Conservation (phyloP, 2,329 filamentous ascomycete genomes). For the Fusarium aywerte region DNA sequence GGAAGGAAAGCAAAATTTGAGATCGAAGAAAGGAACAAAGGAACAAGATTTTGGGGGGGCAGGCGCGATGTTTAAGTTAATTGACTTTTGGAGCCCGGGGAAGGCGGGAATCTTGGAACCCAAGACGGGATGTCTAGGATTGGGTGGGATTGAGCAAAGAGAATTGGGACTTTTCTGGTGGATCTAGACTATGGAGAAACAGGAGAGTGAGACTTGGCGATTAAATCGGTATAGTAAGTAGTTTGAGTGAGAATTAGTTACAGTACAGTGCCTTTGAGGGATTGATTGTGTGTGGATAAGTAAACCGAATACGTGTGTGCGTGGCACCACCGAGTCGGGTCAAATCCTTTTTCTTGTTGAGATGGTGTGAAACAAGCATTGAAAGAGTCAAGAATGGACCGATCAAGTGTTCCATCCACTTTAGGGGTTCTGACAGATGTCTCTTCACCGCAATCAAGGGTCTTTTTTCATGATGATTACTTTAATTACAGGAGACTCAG, state of each 20-base stretch:
- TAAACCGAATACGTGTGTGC: constrained; percentile 22
- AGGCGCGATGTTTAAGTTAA: constrained; percentile 36
- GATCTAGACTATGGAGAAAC: constrained; percentile 14
- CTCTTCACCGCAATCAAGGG: neutral
- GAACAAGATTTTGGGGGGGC: constrained; percentile 23
- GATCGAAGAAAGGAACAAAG: constrained; percentile 16
- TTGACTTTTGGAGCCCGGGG: constrained; percentile 39
- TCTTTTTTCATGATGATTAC: neutral
- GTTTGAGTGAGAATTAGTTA: constrained; percentile 9
- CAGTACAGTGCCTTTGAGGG: neutral
- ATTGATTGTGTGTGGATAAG: constrained; percentile 24
- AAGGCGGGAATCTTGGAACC: constrained; percentile 26
- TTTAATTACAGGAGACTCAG: neutral
- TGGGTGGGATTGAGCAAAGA: neutral
- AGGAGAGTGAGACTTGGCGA: constrained; percentile 24
- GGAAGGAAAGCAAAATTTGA: constrained; percentile 18
- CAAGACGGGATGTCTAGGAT: constrained; percentile 19
- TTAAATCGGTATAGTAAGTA: constrained; percentile 20
- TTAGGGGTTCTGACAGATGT: constrained; percentile 1
- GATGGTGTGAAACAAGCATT: constrained; percentile 36
- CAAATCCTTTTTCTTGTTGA: constrained; percentile 17
- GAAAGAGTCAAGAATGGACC: constrained; percentile 15
- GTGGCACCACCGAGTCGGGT: constrained; percentile 37
- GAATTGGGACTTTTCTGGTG: constrained; percentile 15
- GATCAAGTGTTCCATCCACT: neutral